Evolutionary conservation across 148 eudicot genomes (phyloP).

Genomic region (Diospyros lotus): DNA sequence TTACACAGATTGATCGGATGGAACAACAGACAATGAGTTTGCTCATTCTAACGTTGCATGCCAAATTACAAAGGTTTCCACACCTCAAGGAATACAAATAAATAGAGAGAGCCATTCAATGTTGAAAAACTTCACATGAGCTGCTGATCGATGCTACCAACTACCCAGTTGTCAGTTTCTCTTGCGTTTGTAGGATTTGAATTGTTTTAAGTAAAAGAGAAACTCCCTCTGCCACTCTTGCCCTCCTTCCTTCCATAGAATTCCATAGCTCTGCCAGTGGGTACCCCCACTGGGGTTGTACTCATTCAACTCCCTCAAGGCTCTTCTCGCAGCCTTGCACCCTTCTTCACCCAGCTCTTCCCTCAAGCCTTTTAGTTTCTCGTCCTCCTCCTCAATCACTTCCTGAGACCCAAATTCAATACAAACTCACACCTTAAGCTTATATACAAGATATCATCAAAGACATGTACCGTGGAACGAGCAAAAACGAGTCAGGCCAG

Average conservation of each 20-base stretch:
- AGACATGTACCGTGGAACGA: no score
- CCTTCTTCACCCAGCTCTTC: constrained; percentile 29
- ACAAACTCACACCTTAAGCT: no score
- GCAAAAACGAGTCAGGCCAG: no score
- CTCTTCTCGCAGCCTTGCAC: constrained; percentile 26
- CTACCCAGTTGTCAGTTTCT: not conserved
- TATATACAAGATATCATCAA: no score
- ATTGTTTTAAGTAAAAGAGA: constrained; percentile 18
- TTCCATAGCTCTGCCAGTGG: constrained; percentile 39
- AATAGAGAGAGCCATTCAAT: no score
- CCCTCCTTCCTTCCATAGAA: constrained; percentile 26
- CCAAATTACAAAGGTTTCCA: no score
- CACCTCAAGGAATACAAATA: no score
- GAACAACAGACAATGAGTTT: no score
- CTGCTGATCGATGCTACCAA: no score
- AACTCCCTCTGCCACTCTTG: constrained; percentile 28
- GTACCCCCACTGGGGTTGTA: constrained; percentile 47
- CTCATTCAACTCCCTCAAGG: constrained; percentile 34
- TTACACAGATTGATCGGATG: no score
- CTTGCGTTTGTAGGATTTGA: constrained; percentile 22
- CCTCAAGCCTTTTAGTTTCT: constrained; percentile 31
- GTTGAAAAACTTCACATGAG: no score
- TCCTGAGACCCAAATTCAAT: constrained; percentile 16
- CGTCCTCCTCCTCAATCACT: constrained; percentile 39
- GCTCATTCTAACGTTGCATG: no score